Evolutionary conservation across 2,329 filamentous ascomycete genomes (phyloP).

Genomic region (Fusarium dlaminii): DNA sequence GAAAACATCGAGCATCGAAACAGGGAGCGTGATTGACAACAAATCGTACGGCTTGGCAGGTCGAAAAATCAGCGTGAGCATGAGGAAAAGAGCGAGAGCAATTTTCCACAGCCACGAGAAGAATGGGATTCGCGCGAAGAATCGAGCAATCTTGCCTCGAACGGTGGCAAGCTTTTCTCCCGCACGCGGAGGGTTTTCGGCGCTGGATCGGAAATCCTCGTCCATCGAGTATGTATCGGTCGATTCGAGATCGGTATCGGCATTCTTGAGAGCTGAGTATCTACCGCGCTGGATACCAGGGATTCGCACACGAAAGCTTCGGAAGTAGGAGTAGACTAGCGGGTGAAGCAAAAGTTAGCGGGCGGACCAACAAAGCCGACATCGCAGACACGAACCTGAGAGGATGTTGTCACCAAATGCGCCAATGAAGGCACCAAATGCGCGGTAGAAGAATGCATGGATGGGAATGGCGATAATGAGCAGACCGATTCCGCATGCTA

Average conservation of each 20-base stretch:
- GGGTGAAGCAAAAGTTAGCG: not conserved
- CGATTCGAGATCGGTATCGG: conserved; percentile 31
- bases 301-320: conserved; percentile 28
- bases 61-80: conserved; percentile 36
- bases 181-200: conserved; percentile 4
- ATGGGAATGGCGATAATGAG: conserved; percentile 37
- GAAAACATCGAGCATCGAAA: conserved; percentile 45
- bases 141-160: conserved; percentile 8
- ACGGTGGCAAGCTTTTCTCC: conserved; percentile 18
- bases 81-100: conserved; percentile 33
- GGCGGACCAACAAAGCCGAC: not conserved
- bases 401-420: conserved; percentile 28
- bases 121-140: conserved; percentile 17
- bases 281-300: conserved; percentile 28
- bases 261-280: conserved; percentile 27
- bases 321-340: conserved; percentile 25
- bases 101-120: conserved; percentile 30
- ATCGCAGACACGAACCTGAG: conserved; percentile 14
- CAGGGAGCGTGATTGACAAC: conserved; percentile 46
- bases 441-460: conserved; percentile 38
- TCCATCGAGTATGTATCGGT: conserved; percentile 34
- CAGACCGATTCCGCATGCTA: conserved; percentile 35
- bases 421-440: conserved; percentile 34
- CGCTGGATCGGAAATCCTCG: conserved; percentile 23
- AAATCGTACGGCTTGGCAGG: conserved; percentile 46